phyloP scores from a whole-genome alignment of 2,329 filamentous ascomycete species.

The Xylariaceae sp. region DNA sequence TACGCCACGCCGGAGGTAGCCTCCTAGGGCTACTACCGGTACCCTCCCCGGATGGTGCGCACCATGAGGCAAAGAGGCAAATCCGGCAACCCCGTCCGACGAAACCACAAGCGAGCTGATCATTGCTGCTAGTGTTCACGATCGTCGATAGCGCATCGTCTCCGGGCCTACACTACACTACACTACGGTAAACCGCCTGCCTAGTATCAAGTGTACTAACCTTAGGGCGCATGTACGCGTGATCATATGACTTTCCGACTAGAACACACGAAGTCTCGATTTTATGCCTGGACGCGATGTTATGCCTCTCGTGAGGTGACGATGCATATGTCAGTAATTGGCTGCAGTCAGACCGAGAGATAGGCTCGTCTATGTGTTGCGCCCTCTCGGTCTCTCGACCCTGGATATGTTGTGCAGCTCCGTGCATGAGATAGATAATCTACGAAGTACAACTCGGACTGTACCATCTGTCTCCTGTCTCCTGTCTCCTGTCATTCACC shows the following conservation, averaged over 20 bases:
- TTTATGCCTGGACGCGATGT: slow-evolving; percentile 11
- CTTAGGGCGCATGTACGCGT: slow-evolving; percentile 12
- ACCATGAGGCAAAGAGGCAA: too few species aligned
- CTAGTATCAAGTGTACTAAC: neutral
- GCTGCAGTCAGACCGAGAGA: slow-evolving; percentile 6
- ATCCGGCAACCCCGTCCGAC: too few species aligned
- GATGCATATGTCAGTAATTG: slow-evolving; percentile 16
- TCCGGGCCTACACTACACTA: neutral
- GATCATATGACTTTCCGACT: slow-evolving; percentile 19
- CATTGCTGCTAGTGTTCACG: neutral
- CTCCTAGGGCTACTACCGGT: too few species aligned
- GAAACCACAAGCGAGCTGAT: too few species aligned
- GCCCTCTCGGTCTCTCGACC: slow-evolving; percentile 1
- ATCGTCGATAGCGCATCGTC: neutral
- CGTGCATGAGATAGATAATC: slow-evolving; percentile 1
- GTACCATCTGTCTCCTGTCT: neutral
- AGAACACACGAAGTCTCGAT: slow-evolving; percentile 3
- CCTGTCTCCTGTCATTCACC: too few species aligned
- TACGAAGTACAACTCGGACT: neutral
- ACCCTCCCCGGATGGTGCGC: too few species aligned
- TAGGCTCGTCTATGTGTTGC: neutral
- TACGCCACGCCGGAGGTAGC: too few species aligned
- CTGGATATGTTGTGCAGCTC: slow-evolving; percentile 18
- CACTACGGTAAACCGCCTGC: too few species aligned
- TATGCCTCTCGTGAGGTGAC: neutral